Percentiles rank a stretch among this genome's conserved stretches.
phyloP scores from a whole-genome alignment of 768 basidiomycete genomes.

The Rhodosporidiobolus odoratus region DNA sequence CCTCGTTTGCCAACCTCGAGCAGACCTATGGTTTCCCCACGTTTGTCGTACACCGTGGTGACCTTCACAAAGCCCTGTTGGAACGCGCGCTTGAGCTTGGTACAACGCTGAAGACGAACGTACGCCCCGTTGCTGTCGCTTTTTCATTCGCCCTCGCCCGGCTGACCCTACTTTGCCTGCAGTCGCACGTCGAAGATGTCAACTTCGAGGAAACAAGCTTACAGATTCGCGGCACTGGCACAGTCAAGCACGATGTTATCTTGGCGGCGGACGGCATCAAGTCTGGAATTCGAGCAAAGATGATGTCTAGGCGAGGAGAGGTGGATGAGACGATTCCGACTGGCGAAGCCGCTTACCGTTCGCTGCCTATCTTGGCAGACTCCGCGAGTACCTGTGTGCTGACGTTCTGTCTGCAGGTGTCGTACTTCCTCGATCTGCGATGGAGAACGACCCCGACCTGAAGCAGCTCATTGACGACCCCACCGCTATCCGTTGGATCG shows the following conservation, averaged over 20 bases:
- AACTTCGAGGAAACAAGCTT: slow-evolving; percentile 44
- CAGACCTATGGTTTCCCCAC: slow-evolving; percentile 46
- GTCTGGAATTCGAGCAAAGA: slow-evolving; percentile 44
- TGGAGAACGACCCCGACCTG: slow-evolving; percentile 47
- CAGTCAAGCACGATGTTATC: slow-evolving; percentile 47
- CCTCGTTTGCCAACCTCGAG: slow-evolving; percentile 44
- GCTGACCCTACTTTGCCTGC: slow-evolving; percentile 27
- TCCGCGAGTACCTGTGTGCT: not conserved
- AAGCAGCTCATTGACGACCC: slow-evolving; percentile 46
- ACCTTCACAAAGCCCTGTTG: slow-evolving; percentile 45
- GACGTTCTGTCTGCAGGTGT: slow-evolving; percentile 31
- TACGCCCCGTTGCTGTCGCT: not conserved
- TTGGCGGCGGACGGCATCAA: slow-evolving; percentile 50
- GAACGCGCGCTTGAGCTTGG: slow-evolving; percentile 39
- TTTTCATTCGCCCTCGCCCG: too few relatives aligned
- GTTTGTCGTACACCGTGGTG: slow-evolving; percentile 47
- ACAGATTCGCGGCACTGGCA: slow-evolving; percentile 28
- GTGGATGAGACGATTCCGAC: slow-evolving; percentile 44
- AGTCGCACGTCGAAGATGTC: slow-evolving; percentile 40
- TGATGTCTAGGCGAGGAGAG: slow-evolving; percentile 47
- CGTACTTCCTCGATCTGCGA: slow-evolving; percentile 45
- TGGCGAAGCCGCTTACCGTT: slow-evolving; percentile 50
- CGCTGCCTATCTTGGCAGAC: not conserved
- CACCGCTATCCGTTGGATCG: slow-evolving; percentile 49
- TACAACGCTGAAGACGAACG: slow-evolving; percentile 39